Evolutionary conservation across 148 eudicot genomes (phyloP).

Genomic region (Chenopodium quinoa): DNA sequence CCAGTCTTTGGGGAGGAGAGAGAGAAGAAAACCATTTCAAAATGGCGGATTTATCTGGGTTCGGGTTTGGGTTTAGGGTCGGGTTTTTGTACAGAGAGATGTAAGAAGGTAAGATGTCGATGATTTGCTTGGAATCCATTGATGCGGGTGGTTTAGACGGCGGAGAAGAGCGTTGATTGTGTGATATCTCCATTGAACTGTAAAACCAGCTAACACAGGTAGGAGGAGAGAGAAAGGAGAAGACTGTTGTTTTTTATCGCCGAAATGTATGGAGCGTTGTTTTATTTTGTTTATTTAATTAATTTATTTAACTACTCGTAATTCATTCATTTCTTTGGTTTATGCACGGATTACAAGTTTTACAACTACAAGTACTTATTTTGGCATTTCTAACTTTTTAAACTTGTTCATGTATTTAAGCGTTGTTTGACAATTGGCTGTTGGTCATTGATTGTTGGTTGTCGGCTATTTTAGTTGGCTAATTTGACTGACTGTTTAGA

Average conservation of each 20-base stretch:
- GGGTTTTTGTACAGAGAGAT: constrained; percentile 68
- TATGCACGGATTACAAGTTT: too few relatives aligned
- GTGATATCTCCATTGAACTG: background rate
- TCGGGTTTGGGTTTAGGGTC: constrained; percentile 12
- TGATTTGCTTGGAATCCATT: constrained; percentile 58
- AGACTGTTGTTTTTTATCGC: background rate
- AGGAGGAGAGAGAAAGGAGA: background rate
- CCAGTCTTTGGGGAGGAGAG: constrained; percentile 59
- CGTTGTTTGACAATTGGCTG: too few relatives aligned
- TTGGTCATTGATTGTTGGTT: too few relatives aligned
- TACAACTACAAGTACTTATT: too few relatives aligned
- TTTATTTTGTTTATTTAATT: background rate
- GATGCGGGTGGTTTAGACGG: constrained; percentile 13
- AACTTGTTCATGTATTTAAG: too few relatives aligned
- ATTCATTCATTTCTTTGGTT: too few relatives aligned
- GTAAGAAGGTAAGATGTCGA: constrained; percentile 81
- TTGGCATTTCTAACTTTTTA: too few relatives aligned
- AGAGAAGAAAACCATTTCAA: constrained; percentile 79
- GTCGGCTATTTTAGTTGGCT: too few relatives aligned
- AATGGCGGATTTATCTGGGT: constrained; percentile 41
- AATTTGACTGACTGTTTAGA: too few relatives aligned
- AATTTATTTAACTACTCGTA: too few relatives aligned
- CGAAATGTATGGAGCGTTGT: background rate
- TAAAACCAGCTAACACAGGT: background rate
- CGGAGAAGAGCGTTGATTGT: background rate